Base-by-base conservation (phyloP, 2,329 filamentous ascomycete genomes). In the Curvularia lunata region DNA sequence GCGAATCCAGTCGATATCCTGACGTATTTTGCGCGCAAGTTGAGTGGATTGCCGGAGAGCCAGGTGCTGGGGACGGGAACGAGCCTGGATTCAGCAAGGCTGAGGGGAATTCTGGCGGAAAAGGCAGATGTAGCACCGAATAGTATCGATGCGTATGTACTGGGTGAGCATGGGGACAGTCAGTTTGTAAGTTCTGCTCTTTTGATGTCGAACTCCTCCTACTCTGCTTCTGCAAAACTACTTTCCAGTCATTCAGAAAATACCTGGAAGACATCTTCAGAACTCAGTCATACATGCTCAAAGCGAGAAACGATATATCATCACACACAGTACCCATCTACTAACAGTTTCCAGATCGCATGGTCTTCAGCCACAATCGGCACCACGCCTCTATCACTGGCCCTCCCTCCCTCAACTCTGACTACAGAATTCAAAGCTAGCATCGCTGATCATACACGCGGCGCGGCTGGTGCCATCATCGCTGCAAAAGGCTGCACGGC, bases 1-100 rank as follows among this genome's bases (percentile, higher is more conserved):
- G 79, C 84, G 2, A 85, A 85, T 65, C 84, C 84, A 0, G 83
- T 85, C 19, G 84, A 86, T 64, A 73, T 85, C 27, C 73, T 85
- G 32, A 84, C 84, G 1, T 79, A 80, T 45, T 78, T 85, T 49
- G 81, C 80, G 4, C 77, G 79, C 30, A 73, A 80, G 45, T 68
- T 82, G 16, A 81, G 81, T 0, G 79, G 81, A 1, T 74, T 85
- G 1, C 83, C 83, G 0, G 65, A 75, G 37, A 69, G 63, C 9
- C 83, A 84, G 59, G 82, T 85, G 12, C 64, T 85, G 23, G 84
- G 84, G 0, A 81, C 80, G 3, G 84, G 83, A 10, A 85, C 84
- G 0, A 82, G 80, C 62, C 75, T 85, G 3, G 84, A 85, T 61
- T 83, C 82, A 0, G 79, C 80, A 4, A 71, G 84, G 23, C 68